Conservation (phyloP, 208 protist species). For the Trypanosoma caninum region DNA sequence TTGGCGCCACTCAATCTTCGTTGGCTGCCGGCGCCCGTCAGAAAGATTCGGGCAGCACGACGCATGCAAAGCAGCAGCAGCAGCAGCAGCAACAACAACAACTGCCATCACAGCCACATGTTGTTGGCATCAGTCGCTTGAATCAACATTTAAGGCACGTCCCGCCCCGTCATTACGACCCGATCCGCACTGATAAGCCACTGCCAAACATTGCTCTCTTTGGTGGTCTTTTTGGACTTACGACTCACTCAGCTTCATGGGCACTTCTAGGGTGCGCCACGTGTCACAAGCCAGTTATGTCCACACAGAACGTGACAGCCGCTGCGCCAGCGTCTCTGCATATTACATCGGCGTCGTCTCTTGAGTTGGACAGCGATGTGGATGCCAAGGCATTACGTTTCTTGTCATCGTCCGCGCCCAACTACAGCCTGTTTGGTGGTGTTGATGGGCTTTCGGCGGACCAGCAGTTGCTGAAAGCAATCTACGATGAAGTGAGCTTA, state of each 20-base stretch:
- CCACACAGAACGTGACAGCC: background rate
- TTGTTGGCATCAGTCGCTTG: constrained; percentile 41
- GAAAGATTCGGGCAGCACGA: background rate
- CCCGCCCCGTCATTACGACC: constrained; percentile 25
- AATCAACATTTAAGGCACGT: constrained; percentile 11
- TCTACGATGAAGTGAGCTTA: constrained; percentile 18
- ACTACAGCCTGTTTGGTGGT: constrained; percentile 25
- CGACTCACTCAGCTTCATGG: constrained; percentile 19
- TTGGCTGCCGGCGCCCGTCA: background rate
- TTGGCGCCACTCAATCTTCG: constrained; percentile 1
- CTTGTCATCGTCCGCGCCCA: background rate
- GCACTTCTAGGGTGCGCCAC: constrained; percentile 33
- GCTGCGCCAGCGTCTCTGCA: background rate
- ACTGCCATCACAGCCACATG: constrained; percentile 1
- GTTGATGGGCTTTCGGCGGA: constrained; percentile 25
- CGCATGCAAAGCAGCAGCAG: constrained; percentile 11
- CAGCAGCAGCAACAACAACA: constrained; percentile 1
- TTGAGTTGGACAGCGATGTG: background rate
- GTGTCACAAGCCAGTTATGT: constrained; percentile 1
- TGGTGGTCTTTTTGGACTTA: constrained; percentile 44
- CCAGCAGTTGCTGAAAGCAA: constrained; percentile 27
- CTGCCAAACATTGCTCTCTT: constrained; percentile 40
- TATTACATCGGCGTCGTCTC: background rate
- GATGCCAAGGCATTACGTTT: constrained; percentile 31
- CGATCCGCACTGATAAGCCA: constrained; percentile 37